phyloP scores from a whole-genome alignment of 768 basidiomycete genomes.

The Pleurotus cornucopiae region DNA sequence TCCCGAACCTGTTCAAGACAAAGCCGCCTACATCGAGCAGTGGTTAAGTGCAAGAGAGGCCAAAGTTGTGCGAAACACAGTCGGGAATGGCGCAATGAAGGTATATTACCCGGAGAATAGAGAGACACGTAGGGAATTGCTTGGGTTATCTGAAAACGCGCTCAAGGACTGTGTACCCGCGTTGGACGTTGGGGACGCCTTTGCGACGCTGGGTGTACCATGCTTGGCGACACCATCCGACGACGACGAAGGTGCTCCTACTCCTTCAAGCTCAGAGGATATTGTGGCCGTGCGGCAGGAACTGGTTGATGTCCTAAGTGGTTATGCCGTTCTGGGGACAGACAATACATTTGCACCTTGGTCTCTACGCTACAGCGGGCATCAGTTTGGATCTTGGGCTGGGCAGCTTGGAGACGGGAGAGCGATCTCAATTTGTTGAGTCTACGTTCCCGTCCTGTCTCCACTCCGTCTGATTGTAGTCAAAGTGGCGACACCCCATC shows the following conservation, averaged over 20 bases:
- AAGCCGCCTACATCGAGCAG: slow-evolving; percentile 63
- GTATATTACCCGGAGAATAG: slow-evolving; percentile 48
- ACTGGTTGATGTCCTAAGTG: slow-evolving; percentile 78
- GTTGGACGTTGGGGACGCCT: slow-evolving; percentile 84
- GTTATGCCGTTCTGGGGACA: slow-evolving; percentile 57
- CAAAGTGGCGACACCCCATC: slow-evolving; percentile 76
- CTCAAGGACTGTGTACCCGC: slow-evolving; percentile 77
- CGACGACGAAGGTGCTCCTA: slow-evolving; percentile 26
- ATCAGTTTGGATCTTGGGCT: slow-evolving; percentile 87
- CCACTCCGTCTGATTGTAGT: not conserved
- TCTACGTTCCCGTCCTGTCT: not conserved
- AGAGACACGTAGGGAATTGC: slow-evolving; percentile 52
- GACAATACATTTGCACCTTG: slow-evolving; percentile 61
- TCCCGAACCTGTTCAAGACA: slow-evolving; percentile 45
- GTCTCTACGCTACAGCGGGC: slow-evolving; percentile 88
- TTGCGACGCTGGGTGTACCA: slow-evolving; percentile 60
- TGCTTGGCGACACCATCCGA: slow-evolving; percentile 40
- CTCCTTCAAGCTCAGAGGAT: slow-evolving; percentile 25
- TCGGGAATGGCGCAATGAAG: slow-evolving; percentile 23
- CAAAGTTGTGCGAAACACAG: slow-evolving; percentile 22
- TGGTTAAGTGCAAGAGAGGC: slow-evolving; percentile 74
- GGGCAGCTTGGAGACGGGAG: slow-evolving; percentile 96
- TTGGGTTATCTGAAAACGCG: slow-evolving; percentile 68
- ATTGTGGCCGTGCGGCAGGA: slow-evolving; percentile 55
- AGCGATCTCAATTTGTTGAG: slow-evolving; percentile 75